phyloP scores from a whole-genome alignment of 345 rosid genomes.

The Euphorbia pulcherrima region DNA sequence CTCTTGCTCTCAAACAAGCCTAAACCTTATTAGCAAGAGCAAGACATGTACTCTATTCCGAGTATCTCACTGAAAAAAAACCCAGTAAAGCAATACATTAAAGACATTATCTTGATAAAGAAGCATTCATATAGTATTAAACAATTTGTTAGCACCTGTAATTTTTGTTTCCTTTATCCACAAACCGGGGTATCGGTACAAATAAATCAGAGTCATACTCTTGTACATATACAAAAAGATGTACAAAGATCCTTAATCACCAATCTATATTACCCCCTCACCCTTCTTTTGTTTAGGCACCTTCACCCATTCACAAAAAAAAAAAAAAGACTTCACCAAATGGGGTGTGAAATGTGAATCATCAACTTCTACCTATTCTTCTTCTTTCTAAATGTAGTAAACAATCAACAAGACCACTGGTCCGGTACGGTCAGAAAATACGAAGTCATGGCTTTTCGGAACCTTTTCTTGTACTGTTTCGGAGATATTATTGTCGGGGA shows the following conservation, averaged over 20 bases:
- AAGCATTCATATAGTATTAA: too few relatives aligned
- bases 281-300: slow-evolving; percentile 15
- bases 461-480: slow-evolving; percentile 84
- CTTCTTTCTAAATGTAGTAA: slow-evolving; percentile 23
- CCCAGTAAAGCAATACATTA: too few relatives aligned
- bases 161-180: background rate
- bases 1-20: too few relatives aligned
- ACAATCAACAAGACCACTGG: slow-evolving; percentile 67
- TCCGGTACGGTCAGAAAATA: slow-evolving; percentile 92
- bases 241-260: slow-evolving; percentile 26
- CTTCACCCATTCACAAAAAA: slow-evolving; percentile 14
- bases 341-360: too few relatives aligned
- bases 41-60: too few relatives aligned
- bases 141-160: background rate
- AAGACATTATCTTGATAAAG: too few relatives aligned
- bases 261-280: slow-evolving; percentile 21
- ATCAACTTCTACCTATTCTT: slow-evolving; percentile 1
- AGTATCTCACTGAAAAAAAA: too few relatives aligned
- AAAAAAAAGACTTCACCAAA: background rate
- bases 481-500: slow-evolving; percentile 90
- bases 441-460: slow-evolving; percentile 89
- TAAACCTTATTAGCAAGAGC: too few relatives aligned
- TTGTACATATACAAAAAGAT: slow-evolving; percentile 26
- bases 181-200: background rate
- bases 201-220: background rate